Evolutionary conservation across 1,284 basidiomycete species (phyloP).

Genomic region (Cutaneotrichosporon arboriforme): DNA sequence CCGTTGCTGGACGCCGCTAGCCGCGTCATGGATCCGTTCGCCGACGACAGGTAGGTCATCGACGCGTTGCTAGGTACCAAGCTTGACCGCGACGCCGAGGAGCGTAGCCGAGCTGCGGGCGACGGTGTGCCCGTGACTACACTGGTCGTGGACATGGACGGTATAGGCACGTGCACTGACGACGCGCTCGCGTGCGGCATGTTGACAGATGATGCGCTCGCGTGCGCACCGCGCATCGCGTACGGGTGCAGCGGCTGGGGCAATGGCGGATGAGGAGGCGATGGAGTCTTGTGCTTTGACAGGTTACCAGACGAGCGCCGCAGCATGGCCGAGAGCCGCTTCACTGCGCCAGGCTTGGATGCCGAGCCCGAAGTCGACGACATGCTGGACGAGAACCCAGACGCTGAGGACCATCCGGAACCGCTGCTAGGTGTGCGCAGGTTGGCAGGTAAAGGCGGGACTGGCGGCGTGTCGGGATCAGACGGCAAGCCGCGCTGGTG

Average conservation of each 20-base stretch:
- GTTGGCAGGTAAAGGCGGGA: slow-evolving; percentile 33
- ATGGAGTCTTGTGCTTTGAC: slow-evolving; percentile 8
- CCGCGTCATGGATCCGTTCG: no score
- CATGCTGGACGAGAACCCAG: slow-evolving; percentile 4
- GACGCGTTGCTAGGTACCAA: background rate
- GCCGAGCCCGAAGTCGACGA: slow-evolving; percentile 4
- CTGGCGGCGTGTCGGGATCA: slow-evolving; percentile 20
- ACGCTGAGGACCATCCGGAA: slow-evolving; percentile 6
- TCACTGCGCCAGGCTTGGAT: slow-evolving; percentile 14
- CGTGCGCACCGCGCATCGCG: background rate
- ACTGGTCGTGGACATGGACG: background rate
- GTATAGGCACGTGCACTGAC: background rate
- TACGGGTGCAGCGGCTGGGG: background rate
- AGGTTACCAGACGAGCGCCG: slow-evolving; percentile 33
- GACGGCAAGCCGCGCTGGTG: background rate
- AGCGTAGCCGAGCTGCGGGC: background rate
- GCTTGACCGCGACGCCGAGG: background rate
- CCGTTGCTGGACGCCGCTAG: no score
- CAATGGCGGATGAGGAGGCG: background rate
- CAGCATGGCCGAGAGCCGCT: slow-evolving; percentile 17
- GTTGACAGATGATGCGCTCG: background rate
- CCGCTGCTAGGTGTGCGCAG: slow-evolving; percentile 27
- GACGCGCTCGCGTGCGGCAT: background rate
- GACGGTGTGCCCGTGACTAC: background rate
- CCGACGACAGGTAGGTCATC: no score